Evolutionary conservation across 306 rosid species (phyloP), one percentile per base, ranked within the genome.

Genomic region (Vigna nakashimae): DNA sequence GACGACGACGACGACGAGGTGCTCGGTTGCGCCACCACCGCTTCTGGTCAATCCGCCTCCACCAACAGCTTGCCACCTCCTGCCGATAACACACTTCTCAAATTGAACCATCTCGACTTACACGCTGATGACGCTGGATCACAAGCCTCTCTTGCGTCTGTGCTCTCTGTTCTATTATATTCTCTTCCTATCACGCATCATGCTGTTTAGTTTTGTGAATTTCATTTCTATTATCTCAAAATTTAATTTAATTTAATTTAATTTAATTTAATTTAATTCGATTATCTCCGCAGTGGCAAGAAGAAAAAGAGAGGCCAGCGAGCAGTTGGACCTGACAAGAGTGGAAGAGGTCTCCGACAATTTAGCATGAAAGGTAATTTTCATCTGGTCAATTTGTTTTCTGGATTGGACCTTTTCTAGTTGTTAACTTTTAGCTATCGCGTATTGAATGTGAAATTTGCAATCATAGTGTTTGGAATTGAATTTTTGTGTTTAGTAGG

Each of bases 221-320:
- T 45, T 45, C 5, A 12, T 45, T 45, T 45, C 15, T 45, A 45
- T 45, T 52, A 17, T 17, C 26, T 52, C 58, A 52, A 18, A n/a
- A 5, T 2, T n/a, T 0, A 4, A 57, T 10, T 26, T 58, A n/a
- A 5, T 2, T n/a, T 0, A 1, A 57, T 10, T 26, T 58, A 4
- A 24, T 26, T 58, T n/a, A n/a, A n/a, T 2, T n/a, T 0, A 1
- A 57, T 10, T 26, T 58, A 4, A 24, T 26, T 58, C 65, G 22
- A 20, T 20, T 20, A 20, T 58, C n/a, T 24, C 7, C 22, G 55
- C 85, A 82, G 92, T 78, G 87, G 88, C 82, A 93, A 89, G 89
- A 95, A 92, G 96, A 95, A 95, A 82, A 95, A 92, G 91, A 90
- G 98, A 80, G 97, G 95, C 56, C 98, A 91, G 65, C 92, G 98